Percentiles rank a stretch among this genome's conserved stretches.
Evolutionary conservation across 495 filamentous ascomycete species (phyloP).

Genomic region (Aspergillus ellipticus): DNA sequence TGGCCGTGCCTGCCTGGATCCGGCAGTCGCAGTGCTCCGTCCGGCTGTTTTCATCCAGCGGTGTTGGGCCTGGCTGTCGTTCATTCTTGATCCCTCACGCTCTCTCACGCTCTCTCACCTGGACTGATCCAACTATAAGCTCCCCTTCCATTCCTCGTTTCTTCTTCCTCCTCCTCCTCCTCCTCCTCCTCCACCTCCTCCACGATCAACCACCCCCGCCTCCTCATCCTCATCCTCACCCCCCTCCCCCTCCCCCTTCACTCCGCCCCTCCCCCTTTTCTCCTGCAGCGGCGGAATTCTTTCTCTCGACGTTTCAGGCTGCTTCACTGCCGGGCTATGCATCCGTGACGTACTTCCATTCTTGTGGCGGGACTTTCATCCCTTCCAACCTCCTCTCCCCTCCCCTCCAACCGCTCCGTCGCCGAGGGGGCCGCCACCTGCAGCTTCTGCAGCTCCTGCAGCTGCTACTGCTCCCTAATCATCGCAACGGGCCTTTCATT

Average conservation of each 20-base stretch:
- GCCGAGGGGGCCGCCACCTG: constrained; percentile 5
- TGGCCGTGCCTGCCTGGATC: constrained; percentile 14
- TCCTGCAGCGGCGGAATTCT: constrained; percentile 5
- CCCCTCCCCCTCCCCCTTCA: neutral
- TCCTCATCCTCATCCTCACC: neutral
- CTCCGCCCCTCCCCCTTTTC: neutral
- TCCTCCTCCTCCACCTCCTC: neutral
- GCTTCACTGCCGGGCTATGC: constrained; percentile 19
- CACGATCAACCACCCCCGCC: too few relatives aligned
- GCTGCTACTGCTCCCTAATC: constrained; percentile 3
- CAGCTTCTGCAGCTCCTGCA: constrained; percentile 1
- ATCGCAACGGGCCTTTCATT: neutral
- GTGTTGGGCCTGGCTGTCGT: constrained; percentile 4
- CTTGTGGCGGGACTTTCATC: constrained; percentile 25
- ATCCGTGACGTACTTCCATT: constrained; percentile 30
- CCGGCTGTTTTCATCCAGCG: constrained; percentile 16
- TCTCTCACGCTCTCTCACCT: neutral
- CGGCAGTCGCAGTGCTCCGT: constrained; percentile 8
- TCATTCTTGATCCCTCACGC: neutral
- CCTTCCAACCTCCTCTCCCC: constrained; percentile 22
- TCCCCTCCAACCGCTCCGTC: constrained; percentile 7
- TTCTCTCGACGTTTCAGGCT: constrained; percentile 1
- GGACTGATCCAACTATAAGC: constrained; percentile 1
- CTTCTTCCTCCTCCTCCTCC: neutral
- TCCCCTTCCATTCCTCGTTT: neutral